These are phyloP conservation scores for Massarina eburnea DNA, from an alignment of 2,329 filamentous ascomycete species.

Conservation along the genomic window DNA sequence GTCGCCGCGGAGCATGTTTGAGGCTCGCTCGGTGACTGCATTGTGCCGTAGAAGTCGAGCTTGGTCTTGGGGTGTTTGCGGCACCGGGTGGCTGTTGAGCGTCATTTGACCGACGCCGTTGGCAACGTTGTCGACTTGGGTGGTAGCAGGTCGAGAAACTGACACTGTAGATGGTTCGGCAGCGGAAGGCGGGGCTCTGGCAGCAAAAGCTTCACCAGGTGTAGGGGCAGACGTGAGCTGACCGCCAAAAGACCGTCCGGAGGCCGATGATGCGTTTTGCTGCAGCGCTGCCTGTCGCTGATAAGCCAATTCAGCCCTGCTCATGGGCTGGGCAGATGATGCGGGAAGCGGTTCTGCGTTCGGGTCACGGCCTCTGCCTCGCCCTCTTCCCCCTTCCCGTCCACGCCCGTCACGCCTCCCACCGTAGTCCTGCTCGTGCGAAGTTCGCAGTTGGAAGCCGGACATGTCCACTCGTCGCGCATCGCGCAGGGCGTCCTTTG, in stretches of 20 bases:
- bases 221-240: constrained; percentile 63
- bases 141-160: constrained; percentile 34
- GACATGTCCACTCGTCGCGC: constrained; percentile 85
- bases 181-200: constrained; percentile 48
- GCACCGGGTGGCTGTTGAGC: constrained; percentile 35
- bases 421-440: constrained; percentile 66
- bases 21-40: constrained; percentile 82
- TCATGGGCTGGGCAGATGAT: constrained; percentile 76
- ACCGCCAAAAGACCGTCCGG: constrained; percentile 80
- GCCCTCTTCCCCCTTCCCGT: constrained; percentile 54
- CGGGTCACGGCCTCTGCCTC: constrained; percentile 69
- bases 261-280: constrained; percentile 79
- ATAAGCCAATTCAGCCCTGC: constrained; percentile 85
- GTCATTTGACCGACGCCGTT: constrained; percentile 22
- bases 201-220: constrained; percentile 47
- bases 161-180: constrained; percentile 43
- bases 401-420: constrained; percentile 47
- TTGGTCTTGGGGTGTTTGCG: constrained; percentile 71
- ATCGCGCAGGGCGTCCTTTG: constrained; percentile 82
- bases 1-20: constrained; percentile 78
- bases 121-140: constrained; percentile 18
- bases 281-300: constrained; percentile 86
- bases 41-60: constrained; percentile 78
- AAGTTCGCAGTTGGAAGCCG: constrained; percentile 74
- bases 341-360: constrained; percentile 78